Conservation (phyloP, 108 stramenopile species). For the Cyclotella choctawhatcheeana region DNA sequence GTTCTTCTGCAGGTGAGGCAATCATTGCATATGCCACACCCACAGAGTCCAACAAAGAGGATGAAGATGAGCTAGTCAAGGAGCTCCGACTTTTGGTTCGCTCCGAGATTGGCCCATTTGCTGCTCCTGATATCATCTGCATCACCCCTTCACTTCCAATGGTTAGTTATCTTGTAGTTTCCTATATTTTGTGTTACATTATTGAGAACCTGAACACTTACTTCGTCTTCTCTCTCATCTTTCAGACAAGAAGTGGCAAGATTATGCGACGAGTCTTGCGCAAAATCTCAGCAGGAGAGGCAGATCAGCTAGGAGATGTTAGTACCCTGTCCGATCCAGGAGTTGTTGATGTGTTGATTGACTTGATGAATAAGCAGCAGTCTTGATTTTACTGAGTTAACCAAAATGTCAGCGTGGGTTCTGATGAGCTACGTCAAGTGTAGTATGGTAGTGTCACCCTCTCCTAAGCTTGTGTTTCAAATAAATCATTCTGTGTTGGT, state of each 20-base stretch:
- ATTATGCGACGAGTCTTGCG: slow-evolving; percentile 93
- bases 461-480: too few relatives aligned
- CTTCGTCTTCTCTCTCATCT: not conserved
- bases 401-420: not conserved
- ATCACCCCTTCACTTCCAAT: slow-evolving; percentile 80
- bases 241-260: slow-evolving; percentile 77
- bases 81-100: slow-evolving; percentile 79
- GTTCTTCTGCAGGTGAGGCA: slow-evolving; percentile 58
- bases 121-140: slow-evolving; percentile 83
- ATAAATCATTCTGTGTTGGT: too few relatives aligned
- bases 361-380: slow-evolving; percentile 29
- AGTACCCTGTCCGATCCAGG: slow-evolving; percentile 86
- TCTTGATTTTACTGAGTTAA: not conserved
- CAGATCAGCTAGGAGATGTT: slow-evolving; percentile 81
- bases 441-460: too few relatives aligned
- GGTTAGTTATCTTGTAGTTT: slow-evolving; percentile 27
- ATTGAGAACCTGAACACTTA: not conserved
- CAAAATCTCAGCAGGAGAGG: slow-evolving; percentile 84
- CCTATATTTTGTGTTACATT: not conserved
- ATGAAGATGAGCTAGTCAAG: slow-evolving; percentile 68
- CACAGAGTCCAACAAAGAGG: slow-evolving; percentile 55
- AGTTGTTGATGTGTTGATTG: slow-evolving; percentile 78
- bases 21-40: slow-evolving; percentile 88
- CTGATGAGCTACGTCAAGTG: too few relatives aligned
- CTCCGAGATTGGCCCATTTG: slow-evolving; percentile 82